phyloP scores from a whole-genome alignment of 2,329 filamentous ascomycete genomes.

The Paecilomyces variotii region DNA sequence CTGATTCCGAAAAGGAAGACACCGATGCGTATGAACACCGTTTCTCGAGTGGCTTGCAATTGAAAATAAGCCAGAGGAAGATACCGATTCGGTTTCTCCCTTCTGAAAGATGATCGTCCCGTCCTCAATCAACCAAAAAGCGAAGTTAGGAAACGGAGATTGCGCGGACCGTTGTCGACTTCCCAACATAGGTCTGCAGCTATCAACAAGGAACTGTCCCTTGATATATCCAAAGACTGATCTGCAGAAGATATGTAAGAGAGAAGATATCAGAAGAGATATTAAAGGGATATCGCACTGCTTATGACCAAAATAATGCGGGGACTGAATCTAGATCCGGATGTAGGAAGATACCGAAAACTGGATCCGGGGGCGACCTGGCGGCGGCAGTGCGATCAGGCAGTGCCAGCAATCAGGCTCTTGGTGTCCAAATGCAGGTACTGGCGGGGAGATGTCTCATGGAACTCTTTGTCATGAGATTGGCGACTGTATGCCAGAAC shows the following conservation, averaged over 20 bases:
- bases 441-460: constrained; percentile 1
- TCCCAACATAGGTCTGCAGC: not conserved
- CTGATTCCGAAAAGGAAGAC: not conserved
- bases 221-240: not conserved
- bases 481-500: not conserved
- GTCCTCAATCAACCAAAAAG: not conserved
- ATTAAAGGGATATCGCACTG: not conserved
- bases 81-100: not conserved
- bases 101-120: not conserved
- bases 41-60: not conserved
- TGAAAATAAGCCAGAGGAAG: not conserved
- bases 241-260: not conserved
- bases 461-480: constrained; percentile 1
- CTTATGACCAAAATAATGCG: constrained; percentile 1
- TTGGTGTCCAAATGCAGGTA: constrained; percentile 2
- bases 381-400: not conserved
- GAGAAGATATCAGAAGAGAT: not conserved
- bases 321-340: constrained; percentile 3
- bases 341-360: not conserved
- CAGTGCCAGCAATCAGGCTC: constrained; percentile 1
- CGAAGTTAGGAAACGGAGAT: not conserved
- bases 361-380: not conserved
- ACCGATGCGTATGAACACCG: not conserved
- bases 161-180: not conserved
- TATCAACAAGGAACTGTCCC: not conserved